Base-by-base conservation (phyloP, 2,329 filamentous ascomycete genomes). In the Erysiphe pisi region DNA sequence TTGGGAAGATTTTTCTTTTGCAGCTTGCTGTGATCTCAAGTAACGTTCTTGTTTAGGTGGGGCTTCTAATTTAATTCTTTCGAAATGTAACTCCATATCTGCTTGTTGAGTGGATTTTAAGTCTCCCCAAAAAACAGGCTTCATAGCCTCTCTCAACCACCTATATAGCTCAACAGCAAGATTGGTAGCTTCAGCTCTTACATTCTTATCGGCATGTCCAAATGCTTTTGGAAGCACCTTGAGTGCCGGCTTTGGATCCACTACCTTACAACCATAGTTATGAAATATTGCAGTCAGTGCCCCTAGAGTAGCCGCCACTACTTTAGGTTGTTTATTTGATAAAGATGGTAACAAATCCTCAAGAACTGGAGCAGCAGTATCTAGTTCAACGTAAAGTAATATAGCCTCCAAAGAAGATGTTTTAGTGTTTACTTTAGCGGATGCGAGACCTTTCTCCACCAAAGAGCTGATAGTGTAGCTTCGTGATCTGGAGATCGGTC, bases 61-160 rank as follows among this genome's bases (percentile, higher is more conserved):
- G 0, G 91, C 88, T 79, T 98, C 94, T 49, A 92, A 88, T 82
- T 97, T 97, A 82, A 97, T 88, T 80, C 93, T 93, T 81, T 98
- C 95, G 79, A 99, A 99, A 75, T 97, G 88, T 58, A 94, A 92
- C 81, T 99, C 96, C 77, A 99, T 85, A 81, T 99, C 96, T 78
- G 90, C 89, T 83, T 99, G 95, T 82, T 99, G 95, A 0, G 97
- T 94, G 0, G 94, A 91, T 83, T 99, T 99, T 78, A 99, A 84
- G 78, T 99, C 95, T 68, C 88, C 89, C 94, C 95, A 99, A 83
- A 99, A 98, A 83, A 98, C 91, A 56, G 94, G 93, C 83, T 99
- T 99, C 90, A 99, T 97, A 16, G 94, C 94, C 79, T 99, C 95
- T 80, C 94, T 91, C 49, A 99, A 86, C 95, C 96, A 99, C 83